A percentile compares a stretch with the other conserved stretches of the same genome.
Conservation (phyloP, 345 rosid species). For the Nephelium lappaceum region DNA sequence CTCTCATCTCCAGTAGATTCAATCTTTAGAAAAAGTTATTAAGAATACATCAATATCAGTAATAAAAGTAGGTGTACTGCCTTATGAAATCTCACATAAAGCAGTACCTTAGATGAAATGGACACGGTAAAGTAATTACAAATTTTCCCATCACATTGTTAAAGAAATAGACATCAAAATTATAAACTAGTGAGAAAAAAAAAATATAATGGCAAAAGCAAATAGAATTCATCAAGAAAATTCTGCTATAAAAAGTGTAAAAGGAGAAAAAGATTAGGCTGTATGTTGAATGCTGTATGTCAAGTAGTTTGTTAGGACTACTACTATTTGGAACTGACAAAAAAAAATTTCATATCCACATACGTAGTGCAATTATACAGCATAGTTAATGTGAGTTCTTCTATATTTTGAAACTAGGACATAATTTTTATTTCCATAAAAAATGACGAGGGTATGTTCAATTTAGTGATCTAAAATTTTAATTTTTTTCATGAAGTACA, state of each 20-base stretch:
- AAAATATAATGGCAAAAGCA: background rate
- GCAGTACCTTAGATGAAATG: too few species aligned
- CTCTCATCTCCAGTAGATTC: too few species aligned
- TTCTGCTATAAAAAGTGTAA: background rate
- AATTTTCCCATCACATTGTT: too few species aligned
- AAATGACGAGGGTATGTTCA: too few species aligned
- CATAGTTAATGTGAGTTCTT: background rate
- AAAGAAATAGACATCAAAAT: too few species aligned
- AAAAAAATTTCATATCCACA: background rate
- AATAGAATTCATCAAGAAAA: background rate
- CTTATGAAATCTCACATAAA: too few species aligned
- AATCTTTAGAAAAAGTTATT: too few species aligned
- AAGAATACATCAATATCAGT: too few species aligned
- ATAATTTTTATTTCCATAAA: too few species aligned
- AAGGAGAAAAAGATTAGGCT: background rate
- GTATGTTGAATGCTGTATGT: background rate
- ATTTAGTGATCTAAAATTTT: background rate
- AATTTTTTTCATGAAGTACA: background rate
- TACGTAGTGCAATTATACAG: background rate
- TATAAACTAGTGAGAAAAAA: background rate
- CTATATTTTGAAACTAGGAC: background rate
- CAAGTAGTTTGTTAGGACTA: background rate
- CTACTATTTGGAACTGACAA: background rate
- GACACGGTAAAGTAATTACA: too few species aligned
- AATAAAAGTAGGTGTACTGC: too few species aligned